Evolutionary conservation across 768 basidiomycete genomes (phyloP).

Genomic region (Rhizopogon vinicolor): DNA sequence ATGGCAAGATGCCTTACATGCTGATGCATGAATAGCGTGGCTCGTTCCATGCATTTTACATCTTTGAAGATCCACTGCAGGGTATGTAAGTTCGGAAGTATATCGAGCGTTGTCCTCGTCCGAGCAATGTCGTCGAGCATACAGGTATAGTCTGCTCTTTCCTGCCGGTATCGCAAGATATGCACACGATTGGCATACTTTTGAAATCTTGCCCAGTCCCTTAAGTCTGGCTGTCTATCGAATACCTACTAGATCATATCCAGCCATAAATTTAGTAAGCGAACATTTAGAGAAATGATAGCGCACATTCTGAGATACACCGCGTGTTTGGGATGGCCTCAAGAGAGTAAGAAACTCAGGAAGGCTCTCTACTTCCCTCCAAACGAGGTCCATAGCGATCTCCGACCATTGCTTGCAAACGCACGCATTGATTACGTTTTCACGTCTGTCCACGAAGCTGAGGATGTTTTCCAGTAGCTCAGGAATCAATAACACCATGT

Average conservation of each 20-base stretch:
- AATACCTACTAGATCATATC: conserved; percentile 31
- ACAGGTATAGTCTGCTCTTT: conserved; percentile 10
- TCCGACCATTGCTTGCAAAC: conserved; percentile 61
- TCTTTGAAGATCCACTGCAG: conserved; percentile 39
- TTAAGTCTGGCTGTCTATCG: conserved; percentile 33
- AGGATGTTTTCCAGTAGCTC: conserved; percentile 60
- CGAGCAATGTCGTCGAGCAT: conserved; percentile 49
- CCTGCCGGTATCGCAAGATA: conserved; percentile 19
- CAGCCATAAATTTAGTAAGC: background rate
- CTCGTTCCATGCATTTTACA: conserved; percentile 26
- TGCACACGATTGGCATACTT: conserved; percentile 53
- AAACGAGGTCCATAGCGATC: conserved; percentile 49
- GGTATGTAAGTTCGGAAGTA: conserved; percentile 51
- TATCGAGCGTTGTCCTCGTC: conserved; percentile 46
- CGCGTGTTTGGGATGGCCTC: conserved; percentile 33
- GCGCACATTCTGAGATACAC: conserved; percentile 21
- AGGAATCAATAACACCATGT: conserved; percentile 45
- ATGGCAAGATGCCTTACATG: conserved; percentile 37
- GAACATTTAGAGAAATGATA: background rate
- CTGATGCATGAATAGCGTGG: conserved; percentile 55
- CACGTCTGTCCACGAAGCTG: conserved; percentile 34
- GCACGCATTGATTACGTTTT: conserved; percentile 41
- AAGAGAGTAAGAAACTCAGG: conserved; percentile 43
- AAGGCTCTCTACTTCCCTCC: conserved; percentile 49
- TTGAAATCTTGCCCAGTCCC: conserved; percentile 53